phyloP scores from a whole-genome alignment of 257 asterid genomes.

The Solanum microdontum region DNA sequence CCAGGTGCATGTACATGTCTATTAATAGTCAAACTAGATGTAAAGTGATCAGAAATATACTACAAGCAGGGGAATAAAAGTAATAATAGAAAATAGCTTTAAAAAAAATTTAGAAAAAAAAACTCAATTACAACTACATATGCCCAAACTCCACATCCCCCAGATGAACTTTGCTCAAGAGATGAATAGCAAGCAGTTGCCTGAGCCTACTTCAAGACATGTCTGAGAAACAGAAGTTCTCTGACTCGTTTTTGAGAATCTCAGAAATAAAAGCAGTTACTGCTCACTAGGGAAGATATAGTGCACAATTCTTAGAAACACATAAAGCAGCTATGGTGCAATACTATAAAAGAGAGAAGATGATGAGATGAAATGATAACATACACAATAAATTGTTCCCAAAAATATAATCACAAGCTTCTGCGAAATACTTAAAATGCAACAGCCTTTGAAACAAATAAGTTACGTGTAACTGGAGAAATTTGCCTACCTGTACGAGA shows the following conservation, averaged over 20 bases:
- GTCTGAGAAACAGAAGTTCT: neutral
- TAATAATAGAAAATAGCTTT: neutral
- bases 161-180: neutral
- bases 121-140: neutral
- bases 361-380: neutral
- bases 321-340: neutral
- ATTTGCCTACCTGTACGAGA: slow-evolving; percentile 51
- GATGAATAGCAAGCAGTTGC: neutral
- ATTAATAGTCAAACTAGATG: neutral
- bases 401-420: neutral
- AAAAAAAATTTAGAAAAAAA: neutral
- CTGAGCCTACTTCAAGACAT: neutral
- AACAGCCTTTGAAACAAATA: neutral
- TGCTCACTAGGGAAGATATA: neutral
- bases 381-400: neutral
- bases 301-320: neutral
- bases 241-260: neutral
- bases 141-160: neutral
- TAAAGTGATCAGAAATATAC: neutral
- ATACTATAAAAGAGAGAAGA: neutral
- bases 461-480: neutral
- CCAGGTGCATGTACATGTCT: neutral
- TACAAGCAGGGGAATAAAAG: neutral
- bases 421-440: neutral
- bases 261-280: neutral